A percentile compares a stretch with the other conserved stretches of the same genome.
Evolutionary conservation across 371 early-diverging fungal genomes (phyloP).

Genomic region (Rhizopus microsporus): DNA sequence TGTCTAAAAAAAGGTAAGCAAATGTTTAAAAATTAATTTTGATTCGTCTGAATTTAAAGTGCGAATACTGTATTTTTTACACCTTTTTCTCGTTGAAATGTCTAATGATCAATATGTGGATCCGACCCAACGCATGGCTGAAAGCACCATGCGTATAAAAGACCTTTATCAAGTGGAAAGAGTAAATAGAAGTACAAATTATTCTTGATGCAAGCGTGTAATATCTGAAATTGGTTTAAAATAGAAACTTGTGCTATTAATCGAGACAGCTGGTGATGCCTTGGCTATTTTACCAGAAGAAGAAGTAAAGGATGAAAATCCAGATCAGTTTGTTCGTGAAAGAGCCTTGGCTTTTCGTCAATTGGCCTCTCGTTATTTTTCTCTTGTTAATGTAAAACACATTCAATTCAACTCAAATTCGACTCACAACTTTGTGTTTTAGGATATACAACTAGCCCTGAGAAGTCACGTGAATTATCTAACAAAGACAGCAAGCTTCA

Average conservation of each 20-base stretch:
- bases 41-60: no score
- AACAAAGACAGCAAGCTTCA: constrained; percentile 36
- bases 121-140: constrained; percentile 31
- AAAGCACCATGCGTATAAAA: constrained; percentile 44
- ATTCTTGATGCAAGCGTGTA: no score
- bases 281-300: constrained; percentile 39
- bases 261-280: constrained; percentile 49
- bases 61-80: no score
- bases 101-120: constrained; percentile 15
- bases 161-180: constrained; percentile 47
- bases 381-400: constrained; percentile 39
- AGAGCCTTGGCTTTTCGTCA: constrained; percentile 30
- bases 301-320: constrained; percentile 25
- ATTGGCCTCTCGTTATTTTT: constrained; percentile 40
- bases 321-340: constrained; percentile 32
- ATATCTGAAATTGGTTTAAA: background rate
- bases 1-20: no score
- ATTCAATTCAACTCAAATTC: background rate
- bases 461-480: constrained; percentile 43
- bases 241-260: constrained; percentile 45
- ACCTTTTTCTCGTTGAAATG: background rate
- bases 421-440: background rate
- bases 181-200: constrained; percentile 13
- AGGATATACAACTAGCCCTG: constrained; percentile 48
- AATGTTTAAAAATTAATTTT: no score